Evolutionary conservation across 768 basidiomycete genomes (phyloP).

Genomic region (Suillus alpinus): DNA sequence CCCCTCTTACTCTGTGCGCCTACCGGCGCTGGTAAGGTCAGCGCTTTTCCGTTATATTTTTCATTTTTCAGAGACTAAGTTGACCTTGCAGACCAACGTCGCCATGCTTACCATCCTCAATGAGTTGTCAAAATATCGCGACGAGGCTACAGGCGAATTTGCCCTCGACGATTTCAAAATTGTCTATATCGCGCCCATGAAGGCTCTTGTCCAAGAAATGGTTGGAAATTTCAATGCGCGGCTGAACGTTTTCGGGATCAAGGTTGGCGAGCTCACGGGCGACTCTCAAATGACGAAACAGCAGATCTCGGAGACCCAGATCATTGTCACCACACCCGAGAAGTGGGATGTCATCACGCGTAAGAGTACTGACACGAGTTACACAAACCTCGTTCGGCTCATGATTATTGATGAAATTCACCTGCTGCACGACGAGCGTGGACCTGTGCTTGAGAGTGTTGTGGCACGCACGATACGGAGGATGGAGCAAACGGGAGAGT

Average conservation of each 20-base stretch:
- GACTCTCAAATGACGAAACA: slow-evolving; percentile 98
- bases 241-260: slow-evolving; percentile 68
- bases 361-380: slow-evolving; percentile 94
- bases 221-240: slow-evolving; percentile 90
- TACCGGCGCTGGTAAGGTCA: slow-evolving; percentile 96
- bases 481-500: slow-evolving; percentile 93
- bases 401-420: slow-evolving; percentile 99
- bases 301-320: slow-evolving; percentile 94
- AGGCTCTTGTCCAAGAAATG: slow-evolving; percentile 98
- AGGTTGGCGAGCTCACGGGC: slow-evolving; percentile 93
- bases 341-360: slow-evolving; percentile 99
- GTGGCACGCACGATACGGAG: slow-evolving; percentile 86
- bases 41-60: slow-evolving; percentile 15
- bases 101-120: slow-evolving; percentile 94
- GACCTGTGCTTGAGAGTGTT: slow-evolving; percentile 91
- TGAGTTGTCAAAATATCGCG: slow-evolving; percentile 85
- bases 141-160: slow-evolving; percentile 74
- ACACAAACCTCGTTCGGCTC: slow-evolving; percentile 93
- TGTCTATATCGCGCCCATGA: slow-evolving; percentile 98
- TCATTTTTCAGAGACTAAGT: slow-evolving; percentile 1
- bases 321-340: slow-evolving; percentile 98
- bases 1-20: slow-evolving; percentile 95
- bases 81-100: slow-evolving; percentile 79
- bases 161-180: slow-evolving; percentile 93
- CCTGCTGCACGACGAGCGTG: slow-evolving; percentile 94